A percentile compares a stretch with the other conserved stretches of the same genome.
Evolutionary conservation across 169 alveolate species (phyloP).

Genomic region (Plasmodium vinckei): DNA sequence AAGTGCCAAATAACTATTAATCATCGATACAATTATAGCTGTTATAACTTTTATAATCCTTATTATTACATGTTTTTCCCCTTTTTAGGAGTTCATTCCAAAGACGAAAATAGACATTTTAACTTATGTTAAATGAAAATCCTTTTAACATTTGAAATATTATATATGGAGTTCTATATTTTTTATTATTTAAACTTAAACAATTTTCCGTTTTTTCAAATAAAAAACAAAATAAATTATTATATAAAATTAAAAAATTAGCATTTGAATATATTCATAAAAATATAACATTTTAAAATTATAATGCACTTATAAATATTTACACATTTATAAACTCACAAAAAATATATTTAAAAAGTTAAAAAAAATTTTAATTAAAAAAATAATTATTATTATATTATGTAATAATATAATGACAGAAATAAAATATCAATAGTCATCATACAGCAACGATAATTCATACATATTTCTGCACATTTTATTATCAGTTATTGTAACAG

Average conservation of each 20-base stretch:
- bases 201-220: conserved; percentile 59
- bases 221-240: too few relatives aligned
- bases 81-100: conserved; percentile 37
- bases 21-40: neutral
- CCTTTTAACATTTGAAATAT: too few relatives aligned
- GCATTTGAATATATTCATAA: conserved; percentile 37
- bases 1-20: neutral
- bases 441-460: too few relatives aligned
- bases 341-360: neutral
- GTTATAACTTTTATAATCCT: neutral
- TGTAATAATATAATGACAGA: neutral
- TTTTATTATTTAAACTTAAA: conserved; percentile 27
- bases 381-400: neutral
- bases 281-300: conserved; percentile 40
- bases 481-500: conserved; percentile 14
- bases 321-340: neutral
- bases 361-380: too few relatives aligned
- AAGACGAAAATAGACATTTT: conserved; percentile 30
- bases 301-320: conserved; percentile 17
- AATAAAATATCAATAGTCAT: conserved; percentile 3
- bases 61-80: neutral
- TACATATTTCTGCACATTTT: conserved; percentile 5
- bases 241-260: conserved; percentile 29
- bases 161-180: conserved; percentile 14
- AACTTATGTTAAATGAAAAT: neutral